Evolutionary conservation across 495 filamentous ascomycete species (phyloP).

Genomic region (Margaritispora aquatica): DNA sequence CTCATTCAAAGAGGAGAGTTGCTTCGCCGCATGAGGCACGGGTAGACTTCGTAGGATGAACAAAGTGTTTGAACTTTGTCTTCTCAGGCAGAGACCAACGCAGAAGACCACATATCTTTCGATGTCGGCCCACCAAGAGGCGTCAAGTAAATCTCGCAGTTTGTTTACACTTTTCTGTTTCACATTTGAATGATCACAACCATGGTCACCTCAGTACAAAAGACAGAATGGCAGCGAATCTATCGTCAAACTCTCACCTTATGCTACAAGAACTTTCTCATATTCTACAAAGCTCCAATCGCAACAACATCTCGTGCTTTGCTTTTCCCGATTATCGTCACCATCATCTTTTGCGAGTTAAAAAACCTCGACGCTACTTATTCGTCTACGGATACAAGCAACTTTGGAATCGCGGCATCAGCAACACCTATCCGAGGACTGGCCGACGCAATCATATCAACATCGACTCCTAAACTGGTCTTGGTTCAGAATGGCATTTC

Average conservation of each 20-base stretch:
- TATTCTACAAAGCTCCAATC: slow-evolving; percentile 17
- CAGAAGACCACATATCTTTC: too few relatives aligned
- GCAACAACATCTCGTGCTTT: slow-evolving; percentile 13
- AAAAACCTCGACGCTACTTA: slow-evolving; percentile 3
- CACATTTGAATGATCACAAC: not conserved
- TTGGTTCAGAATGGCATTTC: slow-evolving; percentile 19
- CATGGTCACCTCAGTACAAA: not conserved
- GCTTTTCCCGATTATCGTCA: slow-evolving; percentile 17
- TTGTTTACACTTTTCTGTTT: not conserved
- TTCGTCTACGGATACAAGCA: not conserved
- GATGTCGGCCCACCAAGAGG: not conserved
- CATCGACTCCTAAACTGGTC: slow-evolving; percentile 7
- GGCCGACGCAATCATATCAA: slow-evolving; percentile 3
- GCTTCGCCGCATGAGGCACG: not conserved
- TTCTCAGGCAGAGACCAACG: too few relatives aligned
- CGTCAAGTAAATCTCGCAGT: not conserved
- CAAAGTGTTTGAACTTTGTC: too few relatives aligned
- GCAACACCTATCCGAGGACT: slow-evolving; percentile 9
- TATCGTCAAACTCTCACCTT: slow-evolving; percentile 18
- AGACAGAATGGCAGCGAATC: slow-evolving; percentile 5
- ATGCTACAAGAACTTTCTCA: slow-evolving; percentile 21
- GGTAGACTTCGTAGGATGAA: not conserved
- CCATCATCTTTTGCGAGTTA: slow-evolving; percentile 14
- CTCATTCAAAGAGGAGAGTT: not conserved
- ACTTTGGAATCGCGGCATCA: slow-evolving; percentile 4